Conservation (phyloP, 768 basidiomycete species). For the Leccinellum albellum region DNA sequence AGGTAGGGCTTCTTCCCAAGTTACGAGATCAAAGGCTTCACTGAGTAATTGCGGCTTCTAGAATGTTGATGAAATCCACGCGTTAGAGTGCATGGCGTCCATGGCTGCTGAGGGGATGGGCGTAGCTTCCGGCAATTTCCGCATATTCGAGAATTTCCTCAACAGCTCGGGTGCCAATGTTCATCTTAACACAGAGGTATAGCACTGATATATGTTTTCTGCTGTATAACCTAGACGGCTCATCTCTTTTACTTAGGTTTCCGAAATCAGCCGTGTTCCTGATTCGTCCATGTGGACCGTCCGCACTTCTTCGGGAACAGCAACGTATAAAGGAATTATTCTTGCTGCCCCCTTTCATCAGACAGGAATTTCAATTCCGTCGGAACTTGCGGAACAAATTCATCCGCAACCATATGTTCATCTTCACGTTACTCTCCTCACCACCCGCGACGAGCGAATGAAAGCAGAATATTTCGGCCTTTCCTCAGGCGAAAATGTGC, state of each 20-base stretch:
- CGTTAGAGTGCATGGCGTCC: slow-evolving; percentile 64
- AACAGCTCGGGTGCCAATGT: slow-evolving; percentile 64
- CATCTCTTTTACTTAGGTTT: slow-evolving; percentile 39
- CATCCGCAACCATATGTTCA: slow-evolving; percentile 73
- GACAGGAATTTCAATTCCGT: slow-evolving; percentile 52
- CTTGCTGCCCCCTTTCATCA: slow-evolving; percentile 84
- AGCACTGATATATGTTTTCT: not conserved
- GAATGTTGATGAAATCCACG: slow-evolving; percentile 72
- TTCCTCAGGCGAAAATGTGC: slow-evolving; percentile 39
- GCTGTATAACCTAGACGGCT: not conserved
- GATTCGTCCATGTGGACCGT: slow-evolving; percentile 51
- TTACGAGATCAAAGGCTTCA: not conserved
- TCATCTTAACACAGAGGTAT: slow-evolving; percentile 66
- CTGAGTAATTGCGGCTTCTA: slow-evolving; percentile 25
- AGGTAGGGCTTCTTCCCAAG: slow-evolving; percentile 37
- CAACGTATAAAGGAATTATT: slow-evolving; percentile 70
- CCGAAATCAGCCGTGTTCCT: slow-evolving; percentile 45
- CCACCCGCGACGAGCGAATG: slow-evolving; percentile 64
- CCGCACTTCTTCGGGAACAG: slow-evolving; percentile 42
- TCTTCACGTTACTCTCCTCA: slow-evolving; percentile 85
- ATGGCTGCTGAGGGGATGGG: slow-evolving; percentile 64
- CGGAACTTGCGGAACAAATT: slow-evolving; percentile 47
- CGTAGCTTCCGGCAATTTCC: slow-evolving; percentile 78
- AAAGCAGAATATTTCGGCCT: slow-evolving; percentile 70
- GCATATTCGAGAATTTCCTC: slow-evolving; percentile 81